phyloP scores from a whole-genome alignment of 2,329 filamentous ascomycete species.

The Botrytis deweyae region DNA sequence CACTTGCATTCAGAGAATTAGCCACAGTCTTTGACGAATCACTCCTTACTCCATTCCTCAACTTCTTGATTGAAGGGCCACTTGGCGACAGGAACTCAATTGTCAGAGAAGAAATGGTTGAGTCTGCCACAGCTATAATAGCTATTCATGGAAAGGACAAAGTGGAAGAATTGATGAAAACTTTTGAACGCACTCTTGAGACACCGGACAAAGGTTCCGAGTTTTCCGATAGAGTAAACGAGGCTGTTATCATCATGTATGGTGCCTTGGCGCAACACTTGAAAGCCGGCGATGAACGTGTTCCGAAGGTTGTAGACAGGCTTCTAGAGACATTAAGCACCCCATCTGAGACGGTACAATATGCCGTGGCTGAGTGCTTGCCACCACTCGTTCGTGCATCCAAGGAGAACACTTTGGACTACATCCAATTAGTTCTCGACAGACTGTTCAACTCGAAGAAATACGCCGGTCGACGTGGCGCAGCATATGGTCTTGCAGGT shows the following conservation, averaged over 20 bases:
- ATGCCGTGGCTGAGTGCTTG: constrained; percentile 90
- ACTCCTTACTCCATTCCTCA: constrained; percentile 74
- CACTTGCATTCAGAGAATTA: constrained; percentile 81
- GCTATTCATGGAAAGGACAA: constrained; percentile 76
- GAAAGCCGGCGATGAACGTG: constrained; percentile 77
- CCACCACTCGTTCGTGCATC: constrained; percentile 86
- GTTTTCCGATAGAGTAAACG: constrained; percentile 85
- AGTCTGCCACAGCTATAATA: constrained; percentile 80
- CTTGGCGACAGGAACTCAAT: constrained; percentile 76
- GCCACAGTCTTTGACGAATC: constrained; percentile 65
- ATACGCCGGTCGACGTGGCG: constrained; percentile 88
- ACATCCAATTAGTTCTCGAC: constrained; percentile 77
- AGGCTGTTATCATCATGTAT: constrained; percentile 97
- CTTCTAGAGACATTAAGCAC: constrained; percentile 86
- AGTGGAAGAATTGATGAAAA: constrained; percentile 86
- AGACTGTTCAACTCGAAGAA: constrained; percentile 83
- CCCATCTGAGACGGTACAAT: constrained; percentile 94
- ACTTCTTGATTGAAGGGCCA: constrained; percentile 85
- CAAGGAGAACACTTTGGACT: constrained; percentile 72
- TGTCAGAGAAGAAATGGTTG: constrained; percentile 88
- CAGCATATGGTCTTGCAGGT: constrained; percentile 91
- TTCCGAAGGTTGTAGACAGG: constrained; percentile 84
- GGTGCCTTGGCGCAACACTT: constrained; percentile 89
- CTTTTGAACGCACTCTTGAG: constrained; percentile 87
- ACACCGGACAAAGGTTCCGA: constrained; percentile 78